phyloP scores from a whole-genome alignment of 768 basidiomycete species.

The Glaciozyma antarctica region DNA sequence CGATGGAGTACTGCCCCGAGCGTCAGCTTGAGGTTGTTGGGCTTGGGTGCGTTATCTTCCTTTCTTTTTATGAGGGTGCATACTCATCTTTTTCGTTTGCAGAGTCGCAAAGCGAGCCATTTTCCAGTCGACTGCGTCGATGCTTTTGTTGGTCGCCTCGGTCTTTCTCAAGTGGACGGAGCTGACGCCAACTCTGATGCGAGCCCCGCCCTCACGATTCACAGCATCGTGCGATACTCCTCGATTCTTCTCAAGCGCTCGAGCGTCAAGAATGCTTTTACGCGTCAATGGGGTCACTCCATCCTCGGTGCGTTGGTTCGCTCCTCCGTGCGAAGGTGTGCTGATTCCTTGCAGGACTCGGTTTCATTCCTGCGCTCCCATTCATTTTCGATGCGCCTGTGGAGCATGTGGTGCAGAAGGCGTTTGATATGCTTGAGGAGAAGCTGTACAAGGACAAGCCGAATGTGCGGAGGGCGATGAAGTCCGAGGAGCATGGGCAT shows the following conservation, averaged over 20 bases:
- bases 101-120: conserved; percentile 63
- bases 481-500: not conserved
- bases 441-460: conserved; percentile 39
- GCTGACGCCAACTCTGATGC: conserved; percentile 9
- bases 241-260: conserved; percentile 1
- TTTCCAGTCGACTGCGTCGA: conserved; percentile 57
- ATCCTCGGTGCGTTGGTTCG: not conserved
- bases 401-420: conserved; percentile 56
- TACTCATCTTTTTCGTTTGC: conserved; percentile 51
- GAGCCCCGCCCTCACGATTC: conserved; percentile 73
- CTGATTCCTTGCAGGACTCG: conserved; percentile 31
- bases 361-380: conserved; percentile 63
- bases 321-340: not conserved
- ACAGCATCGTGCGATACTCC: conserved; percentile 45
- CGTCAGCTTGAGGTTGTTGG: conserved; percentile 14
- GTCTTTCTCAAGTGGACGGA: conserved; percentile 1
- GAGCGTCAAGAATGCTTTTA: not conserved
- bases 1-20: conserved; percentile 23
- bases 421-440: conserved; percentile 55
- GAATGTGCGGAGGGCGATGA: not conserved
- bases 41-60: conserved; percentile 5
- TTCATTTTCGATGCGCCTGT: conserved; percentile 73
- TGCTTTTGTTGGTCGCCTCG: conserved; percentile 45
- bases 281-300: not conserved
- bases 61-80: conserved; percentile 43